Evolutionary conservation across 2,329 filamentous ascomycete species (phyloP).

Genomic region (Ceratocystiopsis minuta): DNA sequence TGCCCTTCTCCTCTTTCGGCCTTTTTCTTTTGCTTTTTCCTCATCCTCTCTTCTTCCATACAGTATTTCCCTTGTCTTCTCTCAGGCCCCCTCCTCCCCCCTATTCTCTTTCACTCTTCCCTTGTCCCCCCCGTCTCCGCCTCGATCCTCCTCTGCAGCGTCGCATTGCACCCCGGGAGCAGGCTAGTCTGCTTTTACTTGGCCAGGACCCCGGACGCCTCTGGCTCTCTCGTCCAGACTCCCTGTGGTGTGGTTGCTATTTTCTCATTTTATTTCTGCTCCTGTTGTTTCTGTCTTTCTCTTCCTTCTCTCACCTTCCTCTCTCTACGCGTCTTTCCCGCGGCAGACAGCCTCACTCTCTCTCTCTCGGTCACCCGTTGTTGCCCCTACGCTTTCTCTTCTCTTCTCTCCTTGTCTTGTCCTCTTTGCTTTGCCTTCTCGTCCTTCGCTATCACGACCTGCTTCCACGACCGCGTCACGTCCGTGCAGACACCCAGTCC

Average conservation of each 20-base stretch:
- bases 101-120: background rate
- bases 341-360: no score
- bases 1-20: background rate
- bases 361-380: no score
- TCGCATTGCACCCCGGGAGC: no score
- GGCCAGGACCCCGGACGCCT: no score
- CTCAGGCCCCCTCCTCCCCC: background rate
- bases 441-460: no score
- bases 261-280: background rate
- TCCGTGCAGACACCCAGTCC: no score
- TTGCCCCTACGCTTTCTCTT: background rate
- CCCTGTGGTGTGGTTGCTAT: background rate
- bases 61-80: background rate
- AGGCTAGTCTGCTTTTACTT: no score
- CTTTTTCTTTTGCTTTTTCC: background rate
- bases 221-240: no score
- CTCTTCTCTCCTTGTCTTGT: background rate
- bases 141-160: no score
- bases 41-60: no score
- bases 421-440: no score
- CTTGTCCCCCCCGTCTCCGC: background rate
- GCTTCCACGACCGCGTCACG: no score
- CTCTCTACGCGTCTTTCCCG: background rate
- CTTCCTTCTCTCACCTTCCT: background rate
- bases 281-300: background rate